Base-by-base conservation (phyloP, 192 early-diverging fungal species). In the Coemansia sp. region DNA sequence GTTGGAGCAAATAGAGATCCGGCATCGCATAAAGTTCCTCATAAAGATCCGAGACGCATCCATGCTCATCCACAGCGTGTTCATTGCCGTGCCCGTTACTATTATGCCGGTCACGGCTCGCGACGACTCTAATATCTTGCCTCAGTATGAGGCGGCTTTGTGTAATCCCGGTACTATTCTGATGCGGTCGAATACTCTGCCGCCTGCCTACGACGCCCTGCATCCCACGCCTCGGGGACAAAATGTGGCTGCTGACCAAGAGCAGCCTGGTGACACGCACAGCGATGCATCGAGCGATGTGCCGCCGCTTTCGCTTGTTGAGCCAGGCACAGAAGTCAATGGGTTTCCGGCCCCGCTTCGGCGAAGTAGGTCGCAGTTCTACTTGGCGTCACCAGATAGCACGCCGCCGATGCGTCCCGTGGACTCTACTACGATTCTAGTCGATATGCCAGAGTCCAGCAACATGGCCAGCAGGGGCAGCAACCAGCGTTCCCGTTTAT, bases 21-120 rank as follows among this genome's bases (percentile, higher is more conserved):
- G 72, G 1, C 82, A 83, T 52, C 72, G 76, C 25, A 73, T 83
- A 33, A 83, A 83, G 70, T 71, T 83, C 18, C 62, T 83, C 16
- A 75, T 83, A 47, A 78, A 79, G 61, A 28, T 83, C 28, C 72
- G 72, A 11, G 82, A 83, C 61, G 13, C 62, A 2, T 43, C 42
- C 3, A 64, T 62, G 61, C 55, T 73, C 1, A 47, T 79, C 21
- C 82, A 83, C 59, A 71, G 67, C 37, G 69, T 83, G 26, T 83
- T 75, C 43, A 76, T 83, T 11, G 82, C 76, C 3, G 82, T 78
- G 13, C 82, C 82, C n/a, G 76, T 83, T 8, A 65, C 70, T 12
- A 76, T 83, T 23, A 73, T 76, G 76, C 72, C 76, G 10, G 82
- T 78, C 35, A 75, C 61, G 37, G 69, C 76, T 10, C 73, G 72